Base-by-base conservation (phyloP, 2,329 filamentous ascomycete genomes). In the Colletotrichum magnum region DNA sequence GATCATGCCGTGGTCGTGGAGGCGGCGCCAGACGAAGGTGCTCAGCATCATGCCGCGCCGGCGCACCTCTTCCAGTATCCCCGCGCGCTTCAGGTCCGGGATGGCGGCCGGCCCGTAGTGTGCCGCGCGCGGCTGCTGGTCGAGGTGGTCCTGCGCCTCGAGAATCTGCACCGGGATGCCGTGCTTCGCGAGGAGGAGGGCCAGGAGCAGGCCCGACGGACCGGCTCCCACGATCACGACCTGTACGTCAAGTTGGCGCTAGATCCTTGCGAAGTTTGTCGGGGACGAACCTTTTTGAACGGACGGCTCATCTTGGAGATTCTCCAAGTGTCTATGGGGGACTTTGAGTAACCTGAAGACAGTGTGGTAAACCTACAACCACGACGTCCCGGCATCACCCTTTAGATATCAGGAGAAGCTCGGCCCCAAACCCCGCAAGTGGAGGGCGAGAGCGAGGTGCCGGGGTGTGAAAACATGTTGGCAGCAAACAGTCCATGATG, bases 21-120 rank as follows among this genome's bases (percentile, higher is more conserved):
- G 76, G 2, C 75, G 73, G 16, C 83, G 77, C 83, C 83, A 85
- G 68, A 74, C 77, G 76, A 84, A 79, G 10, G 76, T 79, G 64
- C 76, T 78, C 26, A 82, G 73, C 39, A 77, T 78, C 73, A 84
- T 75, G 13, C 82, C 82, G 15, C 77, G 75, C 36, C 73, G 73
- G 1, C 79, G 79, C 36, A 85, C 76, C 72, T 79, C 73, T 36
- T 85, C 83, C 18, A 91, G 78, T 12, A 91, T 84, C 1, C 89
- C 89, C 0, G 89, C 89, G n/a, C 87, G 84, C 48, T 81, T 75
- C 57, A 92, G 83, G 67, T 89, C 88, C 47, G 85, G 86, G 51
- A 89, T 84, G 1, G 88, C 88, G 1, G 88, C 83, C 0, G 87
- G 82, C 4, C 86, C 87, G 75, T 90, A 91, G 77, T 90, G 88